Conservation (phyloP, 2,329 filamentous ascomycete species). For the Dothistroma pini region DNA sequence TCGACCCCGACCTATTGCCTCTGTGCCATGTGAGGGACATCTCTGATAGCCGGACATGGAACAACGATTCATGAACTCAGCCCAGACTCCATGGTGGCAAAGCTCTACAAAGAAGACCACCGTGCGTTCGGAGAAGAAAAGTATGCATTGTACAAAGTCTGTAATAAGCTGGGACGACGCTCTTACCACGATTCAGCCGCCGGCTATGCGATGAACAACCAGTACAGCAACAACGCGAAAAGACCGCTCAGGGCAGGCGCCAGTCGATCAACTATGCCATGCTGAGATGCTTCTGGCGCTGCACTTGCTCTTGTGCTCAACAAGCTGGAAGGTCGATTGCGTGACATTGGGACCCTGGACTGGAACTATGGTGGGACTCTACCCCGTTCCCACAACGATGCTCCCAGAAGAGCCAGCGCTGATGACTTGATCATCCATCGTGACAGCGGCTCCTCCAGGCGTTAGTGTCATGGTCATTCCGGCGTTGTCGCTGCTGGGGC, state of each 20-base stretch:
- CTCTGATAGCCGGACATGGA: neutral
- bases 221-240: neutral
- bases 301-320: neutral
- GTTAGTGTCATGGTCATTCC: neutral
- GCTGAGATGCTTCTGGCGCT: neutral
- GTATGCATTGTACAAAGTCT: too few relatives aligned
- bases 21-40: slow-evolving; percentile 5
- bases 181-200: neutral
- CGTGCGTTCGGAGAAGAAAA: too few relatives aligned
- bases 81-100: too few relatives aligned
- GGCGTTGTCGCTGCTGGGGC: neutral
- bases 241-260: neutral
- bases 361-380: neutral
- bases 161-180: too few relatives aligned
- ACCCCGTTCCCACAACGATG: neutral
- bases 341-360: neutral
- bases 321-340: neutral
- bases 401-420: neutral
- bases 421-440: neutral
- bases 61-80: too few relatives aligned
- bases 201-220: neutral
- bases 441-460: neutral
- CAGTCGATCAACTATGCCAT: neutral
- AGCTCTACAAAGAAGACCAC: too few relatives aligned
- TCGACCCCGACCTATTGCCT: slow-evolving; percentile 5